These are phyloP conservation scores for Gonapodya sp. DNA, from an alignment of 192 early-diverging fungal genomes.

Conservation along the genomic window DNA sequence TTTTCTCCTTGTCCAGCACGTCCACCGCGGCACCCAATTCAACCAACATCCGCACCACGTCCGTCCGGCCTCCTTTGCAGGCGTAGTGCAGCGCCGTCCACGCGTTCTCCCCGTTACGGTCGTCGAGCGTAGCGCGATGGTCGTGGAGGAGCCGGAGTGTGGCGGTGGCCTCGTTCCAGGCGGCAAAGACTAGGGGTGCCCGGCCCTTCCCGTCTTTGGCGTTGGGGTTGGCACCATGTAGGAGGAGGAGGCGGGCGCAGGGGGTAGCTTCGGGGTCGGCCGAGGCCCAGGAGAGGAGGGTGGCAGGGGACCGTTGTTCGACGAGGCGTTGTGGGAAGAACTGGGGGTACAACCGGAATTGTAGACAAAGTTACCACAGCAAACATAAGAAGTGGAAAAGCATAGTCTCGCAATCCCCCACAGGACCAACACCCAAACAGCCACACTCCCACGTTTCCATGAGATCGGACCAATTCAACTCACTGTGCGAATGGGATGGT, in stretches of 20 bases:
- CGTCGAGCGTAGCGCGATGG: neutral
- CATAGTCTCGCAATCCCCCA: no score
- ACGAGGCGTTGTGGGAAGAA: slow-evolving; percentile 1
- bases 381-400: neutral
- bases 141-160: neutral
- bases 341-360: neutral
- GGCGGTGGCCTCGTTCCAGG: neutral
- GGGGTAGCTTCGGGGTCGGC: neutral
- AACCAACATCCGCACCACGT: neutral
- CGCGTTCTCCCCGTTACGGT: neutral
- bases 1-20: neutral
- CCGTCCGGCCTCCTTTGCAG: neutral
- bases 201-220: neutral
- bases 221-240: slow-evolving; percentile 8
- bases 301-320: neutral
- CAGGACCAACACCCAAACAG: no score
- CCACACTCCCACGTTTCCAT: no score
- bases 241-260: neutral
- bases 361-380: neutral
- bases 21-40: neutral
- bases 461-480: no score
- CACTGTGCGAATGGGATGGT: neutral
- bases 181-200: neutral
- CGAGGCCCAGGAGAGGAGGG: neutral
- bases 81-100: neutral